Base-by-base conservation (phyloP, 176 grass and related monocot genomes). In the Paspalum vaginatum region DNA sequence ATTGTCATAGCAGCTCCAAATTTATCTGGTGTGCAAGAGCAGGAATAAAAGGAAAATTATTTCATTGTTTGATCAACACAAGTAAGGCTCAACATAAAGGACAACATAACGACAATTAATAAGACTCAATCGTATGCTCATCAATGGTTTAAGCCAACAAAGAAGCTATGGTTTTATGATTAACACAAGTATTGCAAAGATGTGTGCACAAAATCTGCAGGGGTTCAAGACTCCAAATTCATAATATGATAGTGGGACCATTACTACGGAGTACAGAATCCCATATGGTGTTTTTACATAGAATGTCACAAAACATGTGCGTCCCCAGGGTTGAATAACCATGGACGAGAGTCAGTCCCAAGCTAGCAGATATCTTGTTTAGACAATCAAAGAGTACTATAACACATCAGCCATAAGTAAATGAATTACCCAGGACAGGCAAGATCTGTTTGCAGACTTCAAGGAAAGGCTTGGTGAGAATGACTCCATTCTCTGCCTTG, bases 1-100 rank as follows among this genome's bases (percentile, higher is more conserved):
- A 99, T 69, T 75, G 87, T 25, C 97, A 99, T 93, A 62, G 97
- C 93, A 88, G 84, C 88, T 90, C 97, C 97, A 93, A 99, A 96
- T 82, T 99, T 99, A 86, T 96, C 93, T 99, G 65, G 51, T 61
- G 41, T 59, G 48, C n/a, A 43, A 74, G 53, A 74, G 9, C 27
- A 82, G 21, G 42, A 13, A 60, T 18, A 88, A 82, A 55, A 10
- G 20, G 9, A 17, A 68, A 64, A 74, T 21, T 13, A 72, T 53
- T 52, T 38, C 64, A 42, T 49, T 49, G n/a, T 76, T 61, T 80
- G 51, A 51, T 57, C 64, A 76, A 62, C n/a, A 76, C 8, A 39
- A 75, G 24, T n/a, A 58, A 2, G 11, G 7, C 46, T 54, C 7
- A 4, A 61, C 37, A 51, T 12, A 68, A 79, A 72, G 42, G 11